Percentiles rank a stretch among this genome's conserved stretches.
These are phyloP conservation scores for Platismatia glauca DNA, from an alignment of 495 filamentous ascomycete species.

Conservation along the genomic window DNA sequence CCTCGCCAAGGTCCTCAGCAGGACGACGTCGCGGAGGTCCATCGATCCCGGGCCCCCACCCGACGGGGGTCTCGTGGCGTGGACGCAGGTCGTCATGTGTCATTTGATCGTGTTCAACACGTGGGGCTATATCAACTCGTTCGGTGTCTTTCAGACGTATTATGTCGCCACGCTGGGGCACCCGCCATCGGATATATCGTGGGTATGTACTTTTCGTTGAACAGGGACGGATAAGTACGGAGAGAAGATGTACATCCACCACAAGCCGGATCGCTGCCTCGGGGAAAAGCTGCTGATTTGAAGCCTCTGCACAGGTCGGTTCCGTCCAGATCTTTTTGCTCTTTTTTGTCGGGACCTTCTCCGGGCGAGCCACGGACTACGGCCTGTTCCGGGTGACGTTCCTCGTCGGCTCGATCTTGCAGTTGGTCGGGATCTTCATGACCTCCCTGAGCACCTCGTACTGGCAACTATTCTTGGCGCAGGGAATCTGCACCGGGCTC, in stretches of 20 bases:
- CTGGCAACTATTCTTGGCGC: conserved; percentile 76
- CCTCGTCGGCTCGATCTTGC: conserved; percentile 46
- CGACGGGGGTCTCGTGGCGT: conserved; percentile 55
- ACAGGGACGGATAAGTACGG: background rate
- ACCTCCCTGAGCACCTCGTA: conserved; percentile 56
- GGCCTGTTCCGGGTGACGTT: conserved; percentile 57
- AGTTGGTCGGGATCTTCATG: conserved; percentile 62
- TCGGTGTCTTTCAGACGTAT: conserved; percentile 74
- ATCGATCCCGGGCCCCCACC: conserved; percentile 50
- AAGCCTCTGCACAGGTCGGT: background rate
- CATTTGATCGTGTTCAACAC: conserved; percentile 63
- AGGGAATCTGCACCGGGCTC: conserved; percentile 68
- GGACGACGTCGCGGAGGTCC: conserved; percentile 12
- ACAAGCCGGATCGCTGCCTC: background rate
- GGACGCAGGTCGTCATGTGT: conserved; percentile 56
- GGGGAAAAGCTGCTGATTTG: background rate
- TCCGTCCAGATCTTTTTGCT: conserved; percentile 60
- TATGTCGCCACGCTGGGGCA: conserved; percentile 46
- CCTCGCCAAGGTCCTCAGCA: conserved; percentile 13
- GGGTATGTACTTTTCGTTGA: conserved; percentile 50
- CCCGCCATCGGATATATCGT: conserved; percentile 59
- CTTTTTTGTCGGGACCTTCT: conserved; percentile 61
- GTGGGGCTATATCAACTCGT: conserved; percentile 70
- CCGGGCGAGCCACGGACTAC: conserved; percentile 58
- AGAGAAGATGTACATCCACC: background rate